These are phyloP conservation scores for Boehmeria nivea DNA, from an alignment of 306 rosid species.

Conservation along the genomic window DNA sequence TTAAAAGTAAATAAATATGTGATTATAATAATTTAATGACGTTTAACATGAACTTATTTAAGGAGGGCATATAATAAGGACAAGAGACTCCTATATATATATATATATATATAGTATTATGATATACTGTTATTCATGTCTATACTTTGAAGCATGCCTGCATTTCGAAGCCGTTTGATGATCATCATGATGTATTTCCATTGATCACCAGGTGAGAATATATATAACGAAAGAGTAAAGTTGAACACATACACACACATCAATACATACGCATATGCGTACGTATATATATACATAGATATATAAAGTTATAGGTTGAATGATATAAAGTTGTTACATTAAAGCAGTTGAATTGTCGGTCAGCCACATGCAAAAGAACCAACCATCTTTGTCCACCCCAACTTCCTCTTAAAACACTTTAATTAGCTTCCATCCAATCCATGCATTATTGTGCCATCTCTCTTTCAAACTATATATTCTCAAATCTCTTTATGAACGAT, in stretches of 20 bases:
- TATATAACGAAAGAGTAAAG: neutral
- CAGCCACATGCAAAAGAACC: constrained; percentile 28
- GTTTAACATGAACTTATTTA: too few relatives aligned
- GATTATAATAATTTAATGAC: too few relatives aligned
- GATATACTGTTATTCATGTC: too few relatives aligned
- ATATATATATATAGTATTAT: too few relatives aligned
- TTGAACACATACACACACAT: neutral
- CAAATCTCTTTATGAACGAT: neutral
- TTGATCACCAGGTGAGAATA: too few relatives aligned
- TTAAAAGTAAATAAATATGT: too few relatives aligned
- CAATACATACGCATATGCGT: neutral
- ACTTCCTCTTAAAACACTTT: constrained; percentile 16
- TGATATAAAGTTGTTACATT: neutral
- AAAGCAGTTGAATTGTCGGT: constrained; percentile 28
- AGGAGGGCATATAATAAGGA: too few relatives aligned
- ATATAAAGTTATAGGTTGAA: constrained; percentile 18
- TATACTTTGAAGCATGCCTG: too few relatives aligned
- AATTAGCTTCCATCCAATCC: constrained; percentile 19
- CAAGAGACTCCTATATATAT: too few relatives aligned
- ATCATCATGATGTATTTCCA: too few relatives aligned
- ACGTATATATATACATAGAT: neutral
- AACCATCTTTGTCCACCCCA: constrained; percentile 31
- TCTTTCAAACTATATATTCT: neutral
- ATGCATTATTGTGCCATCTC: constrained; percentile 10
- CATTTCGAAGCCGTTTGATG: too few relatives aligned